Evolutionary conservation across 2,329 filamentous ascomycete species (phyloP).

Genomic region (Albifimbria verrucaria): DNA sequence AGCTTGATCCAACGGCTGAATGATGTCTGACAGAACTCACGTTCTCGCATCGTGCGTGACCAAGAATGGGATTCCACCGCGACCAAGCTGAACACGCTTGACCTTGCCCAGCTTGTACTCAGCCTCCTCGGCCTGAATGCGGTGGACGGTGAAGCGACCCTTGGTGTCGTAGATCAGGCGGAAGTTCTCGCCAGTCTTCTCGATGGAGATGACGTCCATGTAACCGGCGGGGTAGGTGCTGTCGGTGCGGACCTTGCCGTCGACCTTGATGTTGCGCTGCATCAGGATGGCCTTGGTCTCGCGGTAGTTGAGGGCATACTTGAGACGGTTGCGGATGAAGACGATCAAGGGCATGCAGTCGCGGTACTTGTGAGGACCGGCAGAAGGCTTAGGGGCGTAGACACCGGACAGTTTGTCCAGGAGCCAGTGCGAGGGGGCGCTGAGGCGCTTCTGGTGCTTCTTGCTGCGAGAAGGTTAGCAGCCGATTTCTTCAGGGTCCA

Average conservation of each 20-base stretch:
- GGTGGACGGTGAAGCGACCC: constrained; percentile 99
- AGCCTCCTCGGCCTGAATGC: constrained; percentile 97
- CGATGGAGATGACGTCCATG: constrained; percentile 99
- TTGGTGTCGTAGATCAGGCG: constrained; percentile 99
- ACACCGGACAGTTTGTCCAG: constrained; percentile 98
- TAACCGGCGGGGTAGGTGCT: constrained; percentile 95
- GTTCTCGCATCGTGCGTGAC: constrained; percentile 99
- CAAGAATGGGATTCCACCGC: constrained; percentile 99
- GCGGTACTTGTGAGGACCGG: constrained; percentile 98
- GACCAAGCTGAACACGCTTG: constrained; percentile 98
- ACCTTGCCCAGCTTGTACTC: constrained; percentile 99
- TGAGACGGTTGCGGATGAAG: constrained; percentile 95
- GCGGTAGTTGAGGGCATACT: constrained; percentile 99
- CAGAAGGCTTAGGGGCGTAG: constrained; percentile 67
- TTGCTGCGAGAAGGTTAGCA: constrained; percentile 58
- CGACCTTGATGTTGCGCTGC: constrained; percentile 99
- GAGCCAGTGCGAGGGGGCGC: constrained; percentile 98
- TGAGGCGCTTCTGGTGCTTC: constrained; percentile 99
- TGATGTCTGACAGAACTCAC: constrained; percentile 97
- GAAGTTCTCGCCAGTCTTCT: constrained; percentile 99
- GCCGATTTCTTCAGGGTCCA: constrained; percentile 7
- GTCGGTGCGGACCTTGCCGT: constrained; percentile 99
- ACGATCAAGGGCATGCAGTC: constrained; percentile 99
- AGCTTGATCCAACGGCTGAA: constrained; percentile 99
- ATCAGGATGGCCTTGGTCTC: constrained; percentile 98